Percentiles rank a stretch among this genome's conserved stretches.
These are phyloP conservation scores for Phymatotrichopsis omnivora DNA, from an alignment of 2,329 filamentous ascomycete genomes.

Conservation along the genomic window DNA sequence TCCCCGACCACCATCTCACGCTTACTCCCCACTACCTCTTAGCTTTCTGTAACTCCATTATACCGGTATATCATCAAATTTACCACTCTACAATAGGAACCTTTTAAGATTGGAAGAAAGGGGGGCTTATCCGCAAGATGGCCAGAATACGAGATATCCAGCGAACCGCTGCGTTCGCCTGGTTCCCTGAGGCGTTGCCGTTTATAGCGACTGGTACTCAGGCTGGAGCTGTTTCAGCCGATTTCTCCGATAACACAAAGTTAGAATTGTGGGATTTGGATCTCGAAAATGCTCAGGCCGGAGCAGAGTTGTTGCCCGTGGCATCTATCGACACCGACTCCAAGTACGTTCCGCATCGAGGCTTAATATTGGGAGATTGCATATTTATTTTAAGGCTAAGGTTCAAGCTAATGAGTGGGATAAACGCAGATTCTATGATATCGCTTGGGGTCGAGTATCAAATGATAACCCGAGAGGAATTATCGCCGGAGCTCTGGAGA, in stretches of 20 bases:
- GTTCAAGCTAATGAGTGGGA: neutral
- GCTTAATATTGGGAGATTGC: neutral
- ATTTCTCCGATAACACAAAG: constrained; percentile 96
- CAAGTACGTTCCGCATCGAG: constrained; percentile 48
- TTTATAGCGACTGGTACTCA: constrained; percentile 87
- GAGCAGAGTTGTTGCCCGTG: constrained; percentile 74
- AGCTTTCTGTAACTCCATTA: too few relatives aligned
- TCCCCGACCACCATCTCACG: too few relatives aligned
- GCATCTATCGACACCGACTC: constrained; percentile 79
- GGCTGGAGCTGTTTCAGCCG: constrained; percentile 87
- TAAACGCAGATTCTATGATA: constrained; percentile 73
- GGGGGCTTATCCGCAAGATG: constrained; percentile 46
- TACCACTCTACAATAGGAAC: too few relatives aligned
- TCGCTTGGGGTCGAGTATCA: constrained; percentile 81
- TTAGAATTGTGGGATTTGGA: constrained; percentile 92
- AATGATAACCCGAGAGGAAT: constrained; percentile 72
- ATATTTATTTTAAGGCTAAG: constrained; percentile 12
- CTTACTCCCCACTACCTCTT: too few relatives aligned
- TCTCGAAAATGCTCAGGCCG: constrained; percentile 64
- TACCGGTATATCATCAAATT: too few relatives aligned
- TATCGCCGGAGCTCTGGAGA: constrained; percentile 90
- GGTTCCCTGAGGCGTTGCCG: constrained; percentile 74
- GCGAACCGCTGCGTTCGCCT: constrained; percentile 92
- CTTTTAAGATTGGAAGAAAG: too few relatives aligned
- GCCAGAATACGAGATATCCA: constrained; percentile 94